These are phyloP conservation scores for Rhizomucor pusillus DNA, from an alignment of 371 early-diverging fungal genomes.

Conservation along the genomic window DNA sequence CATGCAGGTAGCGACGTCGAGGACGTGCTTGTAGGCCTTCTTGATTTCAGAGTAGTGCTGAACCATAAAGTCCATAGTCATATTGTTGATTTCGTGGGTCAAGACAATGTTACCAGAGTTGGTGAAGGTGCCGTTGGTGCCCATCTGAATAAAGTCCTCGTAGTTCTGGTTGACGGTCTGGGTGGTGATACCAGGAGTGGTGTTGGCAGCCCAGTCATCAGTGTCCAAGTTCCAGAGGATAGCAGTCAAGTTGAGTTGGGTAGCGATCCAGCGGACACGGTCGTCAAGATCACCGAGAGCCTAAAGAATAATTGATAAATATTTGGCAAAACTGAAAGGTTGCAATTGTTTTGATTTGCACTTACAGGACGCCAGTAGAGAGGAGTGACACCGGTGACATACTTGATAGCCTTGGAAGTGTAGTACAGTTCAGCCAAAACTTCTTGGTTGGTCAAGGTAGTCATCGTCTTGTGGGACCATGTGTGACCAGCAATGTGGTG, in stretches of 20 bases:
- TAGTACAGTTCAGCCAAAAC: slow-evolving; percentile 56
- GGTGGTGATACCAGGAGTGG: slow-evolving; percentile 29
- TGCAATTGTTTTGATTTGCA: slow-evolving; percentile 4
- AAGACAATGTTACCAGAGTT: slow-evolving; percentile 44
- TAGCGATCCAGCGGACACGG: slow-evolving; percentile 54
- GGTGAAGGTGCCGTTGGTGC: slow-evolving; percentile 39
- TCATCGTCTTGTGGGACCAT: slow-evolving; percentile 58
- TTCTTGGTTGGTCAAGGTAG: slow-evolving; percentile 48
- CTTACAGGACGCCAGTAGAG: slow-evolving; percentile 58
- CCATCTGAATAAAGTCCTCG: slow-evolving; percentile 40
- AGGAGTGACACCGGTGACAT: slow-evolving; percentile 54
- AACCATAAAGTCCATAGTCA: slow-evolving; percentile 49
- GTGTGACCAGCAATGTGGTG: slow-evolving; percentile 51
- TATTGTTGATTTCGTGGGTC: slow-evolving; percentile 53
- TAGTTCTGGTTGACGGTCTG: slow-evolving; percentile 39
- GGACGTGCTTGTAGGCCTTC: slow-evolving; percentile 41
- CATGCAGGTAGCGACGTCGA: slow-evolving; percentile 52
- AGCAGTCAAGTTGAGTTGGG: slow-evolving; percentile 46
- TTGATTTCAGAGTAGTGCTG: slow-evolving; percentile 48
- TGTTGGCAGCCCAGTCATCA: slow-evolving; percentile 43
- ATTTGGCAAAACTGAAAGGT: too few species aligned
- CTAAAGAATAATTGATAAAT: slow-evolving; percentile 13
- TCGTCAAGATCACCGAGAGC: slow-evolving; percentile 53
- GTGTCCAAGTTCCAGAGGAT: slow-evolving; percentile 52
- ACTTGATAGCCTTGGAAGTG: slow-evolving; percentile 50